phyloP scores from a whole-genome alignment of 2,329 filamentous ascomycete genomes.

The Fusarium praegraminearum region DNA sequence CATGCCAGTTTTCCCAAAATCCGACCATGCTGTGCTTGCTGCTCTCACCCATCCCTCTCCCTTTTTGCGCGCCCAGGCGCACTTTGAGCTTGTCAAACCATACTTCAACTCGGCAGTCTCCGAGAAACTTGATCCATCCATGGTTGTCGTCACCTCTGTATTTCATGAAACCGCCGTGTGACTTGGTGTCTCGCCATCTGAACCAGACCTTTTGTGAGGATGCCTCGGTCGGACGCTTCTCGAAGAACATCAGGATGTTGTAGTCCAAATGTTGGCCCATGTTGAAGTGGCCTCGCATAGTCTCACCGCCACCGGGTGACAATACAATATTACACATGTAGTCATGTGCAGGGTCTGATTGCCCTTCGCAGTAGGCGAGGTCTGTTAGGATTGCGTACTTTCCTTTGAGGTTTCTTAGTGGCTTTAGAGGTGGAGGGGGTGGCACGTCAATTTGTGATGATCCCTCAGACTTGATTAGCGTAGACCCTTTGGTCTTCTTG shows the following conservation, averaged over 20 bases:
- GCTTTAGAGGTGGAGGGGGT: not conserved
- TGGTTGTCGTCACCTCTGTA: not conserved
- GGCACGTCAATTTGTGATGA: not conserved
- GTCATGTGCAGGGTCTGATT: not conserved
- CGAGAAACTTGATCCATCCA: constrained; percentile 1
- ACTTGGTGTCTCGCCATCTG: not conserved
- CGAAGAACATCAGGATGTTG: not conserved
- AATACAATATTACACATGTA: not conserved
- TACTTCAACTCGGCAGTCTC: not conserved
- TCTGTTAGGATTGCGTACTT: not conserved
- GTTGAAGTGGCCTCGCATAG: not conserved
- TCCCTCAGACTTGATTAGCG: not conserved
- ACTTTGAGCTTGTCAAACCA: not conserved
- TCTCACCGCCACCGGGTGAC: not conserved
- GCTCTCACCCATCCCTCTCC: not conserved
- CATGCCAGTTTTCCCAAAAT: constrained; percentile 10
- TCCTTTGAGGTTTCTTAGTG: not conserved
- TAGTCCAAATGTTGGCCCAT: not conserved
- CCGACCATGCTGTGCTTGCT: accelerated
- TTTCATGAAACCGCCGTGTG: accelerated
- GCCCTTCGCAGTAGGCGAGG: not conserved
- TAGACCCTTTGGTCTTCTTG: not conserved
- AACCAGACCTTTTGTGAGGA: not conserved
- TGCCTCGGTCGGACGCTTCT: not conserved
- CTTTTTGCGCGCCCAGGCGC: not conserved